Percentiles rank a stretch among this genome's conserved stretches.
phyloP scores from a whole-genome alignment of 306 rosid species.

The Cyclanthera cordifolia region DNA sequence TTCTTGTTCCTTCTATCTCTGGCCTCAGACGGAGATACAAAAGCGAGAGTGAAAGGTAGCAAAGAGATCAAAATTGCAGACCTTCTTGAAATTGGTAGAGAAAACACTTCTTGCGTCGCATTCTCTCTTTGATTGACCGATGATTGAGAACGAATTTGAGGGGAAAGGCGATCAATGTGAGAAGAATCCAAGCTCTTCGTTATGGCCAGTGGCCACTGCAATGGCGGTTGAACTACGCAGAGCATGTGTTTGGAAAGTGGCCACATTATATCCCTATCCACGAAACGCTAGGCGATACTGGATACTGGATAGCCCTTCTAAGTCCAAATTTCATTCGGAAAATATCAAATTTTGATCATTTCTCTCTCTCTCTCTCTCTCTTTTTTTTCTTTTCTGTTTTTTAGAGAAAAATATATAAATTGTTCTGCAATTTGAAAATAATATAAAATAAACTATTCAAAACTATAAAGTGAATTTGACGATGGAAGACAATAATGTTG shows the following conservation, averaged over 20 bases:
- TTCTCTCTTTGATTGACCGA: neutral
- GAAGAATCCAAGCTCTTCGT: conserved; percentile 7
- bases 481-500: too few relatives aligned
- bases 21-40: conserved; percentile 32
- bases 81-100: conserved; percentile 48
- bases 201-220: conserved; percentile 7
- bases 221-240: conserved; percentile 6
- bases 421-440: too few relatives aligned
- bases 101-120: conserved; percentile 7
- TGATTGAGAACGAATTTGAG: neutral
- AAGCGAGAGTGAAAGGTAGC: conserved; percentile 33
- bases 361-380: too few relatives aligned
- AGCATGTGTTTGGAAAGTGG: neutral
- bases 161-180: conserved; percentile 11
- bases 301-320: neutral
- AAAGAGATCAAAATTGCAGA: conserved; percentile 47
- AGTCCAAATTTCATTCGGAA: too few relatives aligned
- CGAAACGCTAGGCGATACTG: neutral
- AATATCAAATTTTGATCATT: too few relatives aligned
- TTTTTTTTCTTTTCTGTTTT: too few relatives aligned
- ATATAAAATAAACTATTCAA: too few relatives aligned
- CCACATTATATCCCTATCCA: conserved; percentile 9
- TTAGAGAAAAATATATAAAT: too few relatives aligned
- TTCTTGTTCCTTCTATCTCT: conserved; percentile 65
- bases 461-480: too few relatives aligned